Base-by-base conservation (phyloP, 2,329 filamentous ascomycete genomes). In the Aspergillus proliferans region DNA sequence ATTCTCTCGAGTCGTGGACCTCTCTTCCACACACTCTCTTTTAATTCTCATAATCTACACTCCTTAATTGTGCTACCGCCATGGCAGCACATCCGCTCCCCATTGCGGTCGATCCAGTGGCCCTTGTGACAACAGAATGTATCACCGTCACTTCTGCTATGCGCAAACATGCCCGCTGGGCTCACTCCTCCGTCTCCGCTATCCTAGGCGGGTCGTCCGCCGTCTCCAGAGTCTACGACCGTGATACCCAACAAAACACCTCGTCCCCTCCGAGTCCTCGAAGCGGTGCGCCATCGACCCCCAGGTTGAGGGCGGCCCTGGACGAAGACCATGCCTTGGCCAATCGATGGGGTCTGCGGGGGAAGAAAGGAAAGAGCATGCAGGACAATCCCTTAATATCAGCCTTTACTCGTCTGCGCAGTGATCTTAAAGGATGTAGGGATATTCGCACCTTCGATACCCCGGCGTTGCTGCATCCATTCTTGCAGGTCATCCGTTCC, bases 91-190 rank as follows among this genome's bases (percentile, higher is more conserved):
- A 60, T 15, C 56, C 64, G 24, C 71, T 91, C 28, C 82, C 87
- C 30, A 88, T 95, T 54, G 88, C 91, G 40, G 86, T 95, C 58
- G 88, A 95, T 63, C 90, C 91, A 1, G 85, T 95, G 49, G 91
- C 90, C 44, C 77, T 98, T 61, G 90, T 98, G 57, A 95, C 95
- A 55, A 95, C 92, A 71, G 93, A 98, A 84, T 98, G 93, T 71
- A 97, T 97, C 66, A 92, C 91, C 42, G 92, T 98, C 73, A 97
- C 93, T 12, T 96, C 92, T 54, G 90, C 91, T 52, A 96, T 98
- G 81, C 91, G 95, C 64, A 98, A 98, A 74, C 86, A 96, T 80
- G 87, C 90, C 56, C 87, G 93, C 57, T 97, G 92, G 78, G 89
- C 90, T 43, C 91, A 97, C 68, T 95, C 91, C 10, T 96, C 91